phyloP scores from a whole-genome alignment of 441 rosid species.

The Euphorbia neoarborescens region DNA sequence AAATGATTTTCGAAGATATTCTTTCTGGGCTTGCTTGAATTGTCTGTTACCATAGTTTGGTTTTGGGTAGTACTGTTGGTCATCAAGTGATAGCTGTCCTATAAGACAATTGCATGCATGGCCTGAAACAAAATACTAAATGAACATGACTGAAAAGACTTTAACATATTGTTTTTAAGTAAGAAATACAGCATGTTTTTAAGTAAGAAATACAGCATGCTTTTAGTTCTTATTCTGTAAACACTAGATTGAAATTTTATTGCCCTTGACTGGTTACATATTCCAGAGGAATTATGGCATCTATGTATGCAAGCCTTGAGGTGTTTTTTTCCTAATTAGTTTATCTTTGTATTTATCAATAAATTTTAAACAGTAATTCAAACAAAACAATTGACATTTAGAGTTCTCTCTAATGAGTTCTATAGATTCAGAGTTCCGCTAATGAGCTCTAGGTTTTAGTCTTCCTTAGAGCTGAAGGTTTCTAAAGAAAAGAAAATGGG shows the following conservation, averaged over 20 bases:
- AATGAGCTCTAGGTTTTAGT: too few relatives aligned
- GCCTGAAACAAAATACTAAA: conserved; percentile 31
- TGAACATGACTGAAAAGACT: conserved; percentile 15
- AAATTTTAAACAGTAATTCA: too few relatives aligned
- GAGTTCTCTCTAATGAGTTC: too few relatives aligned
- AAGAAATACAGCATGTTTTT: conserved; percentile 3
- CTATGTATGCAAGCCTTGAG: neutral
- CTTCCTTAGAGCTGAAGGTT: too few relatives aligned
- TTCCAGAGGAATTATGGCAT: neutral
- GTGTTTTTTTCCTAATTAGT: too few relatives aligned
- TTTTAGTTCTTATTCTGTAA: neutral
- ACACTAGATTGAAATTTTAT: neutral
- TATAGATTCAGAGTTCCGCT: too few relatives aligned
- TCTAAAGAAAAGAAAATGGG: too few relatives aligned
- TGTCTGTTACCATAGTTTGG: conserved; percentile 33
- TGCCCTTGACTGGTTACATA: neutral
- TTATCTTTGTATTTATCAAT: too few relatives aligned
- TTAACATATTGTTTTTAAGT: neutral
- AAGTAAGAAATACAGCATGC: neutral
- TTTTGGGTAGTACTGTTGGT: conserved; percentile 45
- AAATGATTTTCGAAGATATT: conserved; percentile 43
- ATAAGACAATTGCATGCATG: conserved; percentile 48
- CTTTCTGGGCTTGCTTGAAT: conserved; percentile 37
- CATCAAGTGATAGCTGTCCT: conserved; percentile 52
- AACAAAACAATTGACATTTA: too few relatives aligned